phyloP scores from a whole-genome alignment of 2,329 filamentous ascomycete genomes.

The Cladobotryum protrusum region DNA sequence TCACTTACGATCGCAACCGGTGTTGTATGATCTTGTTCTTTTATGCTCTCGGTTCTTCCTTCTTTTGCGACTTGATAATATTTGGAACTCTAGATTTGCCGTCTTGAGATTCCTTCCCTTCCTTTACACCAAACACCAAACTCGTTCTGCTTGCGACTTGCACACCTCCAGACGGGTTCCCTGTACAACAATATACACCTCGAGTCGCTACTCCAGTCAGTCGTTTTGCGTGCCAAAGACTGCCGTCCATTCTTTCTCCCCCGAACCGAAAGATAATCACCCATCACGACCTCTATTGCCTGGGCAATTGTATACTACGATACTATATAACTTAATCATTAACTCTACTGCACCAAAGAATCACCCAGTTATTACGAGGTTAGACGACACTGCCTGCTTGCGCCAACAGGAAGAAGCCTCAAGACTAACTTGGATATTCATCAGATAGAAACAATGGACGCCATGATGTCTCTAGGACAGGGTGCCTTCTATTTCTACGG shows the following conservation, averaged over 20 bases:
- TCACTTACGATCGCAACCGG: conserved; percentile 43
- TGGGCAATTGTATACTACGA: conserved; percentile 11
- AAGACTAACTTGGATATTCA: background rate
- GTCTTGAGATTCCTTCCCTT: conserved; percentile 35
- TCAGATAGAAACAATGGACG: conserved; percentile 52
- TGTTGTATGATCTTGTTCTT: conserved; percentile 37
- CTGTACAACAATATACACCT: conserved; percentile 26
- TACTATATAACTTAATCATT: background rate
- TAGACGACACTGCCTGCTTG: conserved; percentile 1
- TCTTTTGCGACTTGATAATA: conserved; percentile 30
- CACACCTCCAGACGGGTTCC: conserved; percentile 21
- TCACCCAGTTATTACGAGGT: background rate
- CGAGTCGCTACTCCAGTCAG: conserved; percentile 28
- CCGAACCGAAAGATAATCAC: conserved; percentile 16
- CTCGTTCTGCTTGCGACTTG: conserved; percentile 14
- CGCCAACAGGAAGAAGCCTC: background rate
- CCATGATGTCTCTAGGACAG: conserved; percentile 59
- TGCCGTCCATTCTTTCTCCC: conserved; percentile 41
- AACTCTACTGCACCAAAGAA: background rate
- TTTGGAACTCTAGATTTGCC: conserved; percentile 32
- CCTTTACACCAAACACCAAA: conserved; percentile 28
- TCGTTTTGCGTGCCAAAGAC: conserved; percentile 26
- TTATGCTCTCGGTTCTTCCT: conserved; percentile 45
- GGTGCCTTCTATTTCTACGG: conserved; percentile 84
- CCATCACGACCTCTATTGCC: conserved; percentile 13